Percentiles rank a stretch among this genome's conserved stretches.
Conservation (phyloP, 1,284 basidiomycete genomes). For the Fistulinella staudtii region DNA sequence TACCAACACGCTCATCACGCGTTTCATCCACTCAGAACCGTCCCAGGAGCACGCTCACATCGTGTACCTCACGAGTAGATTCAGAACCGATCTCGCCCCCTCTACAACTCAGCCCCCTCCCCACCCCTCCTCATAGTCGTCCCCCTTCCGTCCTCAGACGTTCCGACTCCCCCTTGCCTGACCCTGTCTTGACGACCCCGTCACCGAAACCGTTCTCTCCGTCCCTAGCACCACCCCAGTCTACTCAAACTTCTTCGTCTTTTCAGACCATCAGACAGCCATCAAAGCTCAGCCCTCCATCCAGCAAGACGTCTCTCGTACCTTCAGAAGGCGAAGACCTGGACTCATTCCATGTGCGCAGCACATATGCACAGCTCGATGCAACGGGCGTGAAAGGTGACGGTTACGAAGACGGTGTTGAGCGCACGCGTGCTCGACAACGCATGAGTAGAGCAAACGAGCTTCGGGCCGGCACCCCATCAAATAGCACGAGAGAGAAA, state of each 20-base stretch:
- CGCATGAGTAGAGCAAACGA: constrained; percentile 58
- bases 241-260: constrained; percentile 31
- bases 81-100: constrained; percentile 20
- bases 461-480: constrained; percentile 49
- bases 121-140: constrained; percentile 34
- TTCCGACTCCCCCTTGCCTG: constrained; percentile 25
- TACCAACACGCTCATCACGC: constrained; percentile 28
- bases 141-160: constrained; percentile 22
- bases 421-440: constrained; percentile 85
- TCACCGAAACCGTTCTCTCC: constrained; percentile 14
- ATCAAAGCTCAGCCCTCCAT: constrained; percentile 35
- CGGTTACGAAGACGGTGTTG: constrained; percentile 87
- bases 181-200: constrained; percentile 10
- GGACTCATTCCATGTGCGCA: constrained; percentile 84
- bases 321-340: constrained; percentile 77
- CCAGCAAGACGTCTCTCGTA: constrained; percentile 56
- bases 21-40: constrained; percentile 17
- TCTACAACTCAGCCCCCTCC: constrained; percentile 20
- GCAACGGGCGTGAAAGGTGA: constrained; percentile 84
- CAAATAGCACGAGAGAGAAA: constrained; percentile 57
- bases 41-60: constrained; percentile 27
- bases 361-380: constrained; percentile 86
- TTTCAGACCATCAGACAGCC: constrained; percentile 37
- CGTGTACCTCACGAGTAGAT: constrained; percentile 23
- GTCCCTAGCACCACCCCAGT: constrained; percentile 16